Evolutionary conservation across 768 basidiomycete species (phyloP), one percentile per base, ranked within the genome.

Genomic region (Xanthoconium stramineum): DNA sequence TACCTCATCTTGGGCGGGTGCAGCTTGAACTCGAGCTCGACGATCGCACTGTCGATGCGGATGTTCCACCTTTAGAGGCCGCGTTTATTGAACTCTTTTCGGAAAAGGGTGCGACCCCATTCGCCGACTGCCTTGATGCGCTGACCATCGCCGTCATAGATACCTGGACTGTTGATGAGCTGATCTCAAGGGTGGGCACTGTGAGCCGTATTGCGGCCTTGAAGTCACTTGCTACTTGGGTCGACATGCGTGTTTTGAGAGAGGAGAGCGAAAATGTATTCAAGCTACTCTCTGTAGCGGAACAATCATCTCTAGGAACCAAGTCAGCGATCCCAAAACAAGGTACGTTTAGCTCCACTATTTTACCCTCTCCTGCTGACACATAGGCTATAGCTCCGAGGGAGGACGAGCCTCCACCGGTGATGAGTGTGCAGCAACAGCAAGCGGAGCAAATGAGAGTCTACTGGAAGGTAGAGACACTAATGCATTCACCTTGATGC

Each of bases 41-140:
- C 63, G 96, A 98, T 68, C 86, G 93, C 13, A 83, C 75, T 5
- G 56, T 97, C 35, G 82, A 83, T 20, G 83, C 82, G 4, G 86
- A 92, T 42, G 92, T 91, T 5, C 84, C 86, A 2, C 92, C 94
- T 0, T 71, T 98, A 19, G 95, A 98, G 67, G 97, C 96, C 10
- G 89, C 92, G 1, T 83, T 96, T 56, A 85, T 95, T 47, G 93
- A 95, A 62, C 75, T 92, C 4, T 97, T 98, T 67, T 85, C 84
- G 0, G 77, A 85, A 55, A 82, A 85, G 69, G 75, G 92, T 86
- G 32, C 24, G 52, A 43, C 69, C 63, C 33, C 35, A 32, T 10
- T 32, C 6, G 11, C 20, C 57, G 14, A 24, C 36, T n/a, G 35
- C 11, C 5, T 40, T 39, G 6, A 33, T 49, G 8, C 20, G n/a